Evolutionary conservation across 805 yeast genomes (phyloP), one percentile per base, ranked within the genome.

Genomic region (Ogataea ganodermae): DNA sequence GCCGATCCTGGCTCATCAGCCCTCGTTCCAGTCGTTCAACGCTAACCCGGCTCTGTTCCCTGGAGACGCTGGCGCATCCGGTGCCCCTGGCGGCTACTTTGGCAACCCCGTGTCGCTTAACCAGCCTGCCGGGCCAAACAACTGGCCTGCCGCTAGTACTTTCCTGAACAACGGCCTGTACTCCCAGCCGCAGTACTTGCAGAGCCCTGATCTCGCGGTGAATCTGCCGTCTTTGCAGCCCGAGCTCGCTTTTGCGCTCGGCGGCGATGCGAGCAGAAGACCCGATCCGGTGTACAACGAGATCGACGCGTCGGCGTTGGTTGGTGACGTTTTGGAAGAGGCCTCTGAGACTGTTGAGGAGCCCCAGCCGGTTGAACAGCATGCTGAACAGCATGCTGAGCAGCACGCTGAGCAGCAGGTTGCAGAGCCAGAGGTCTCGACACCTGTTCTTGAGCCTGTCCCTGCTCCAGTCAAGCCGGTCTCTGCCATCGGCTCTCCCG

Each of bases 121-220:
- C 23, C 47, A 36, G 33, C 30, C 38, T 12, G 21, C 36, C 18
- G 23, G 35, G 1, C 41, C 27, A 26, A 36, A 27, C 16, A 35
- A 41, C 28, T 51, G 57, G 55, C 44, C 49, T 17, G 32, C 42
- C 16, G 28, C 45, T 30, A 7, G 46, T 2, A 37, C 41, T 41
- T 43, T 50, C 30, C 45, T 55, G 24, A 28, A 36, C 14, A 46
- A 46, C 17, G 24, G 46, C 9, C 16, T 51, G 13, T 56, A 53
- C 23, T 42, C 45, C 4, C 49, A 59, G 40, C 56, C 68, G 39
- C 68, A 66, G 49, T 62, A 67, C 33, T 64, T 66, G 32, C 65
- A 52, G 32, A 38, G 42, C 20, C 37, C 40, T 12, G 49, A 49
- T 24, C 16, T 50, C 24, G 40, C 24, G 12, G 30, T 35, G 7